Evolutionary conservation across 176 grass and related monocot genomes (phyloP), one percentile per base, ranked within the genome.

Genomic region (Oryza punctata): DNA sequence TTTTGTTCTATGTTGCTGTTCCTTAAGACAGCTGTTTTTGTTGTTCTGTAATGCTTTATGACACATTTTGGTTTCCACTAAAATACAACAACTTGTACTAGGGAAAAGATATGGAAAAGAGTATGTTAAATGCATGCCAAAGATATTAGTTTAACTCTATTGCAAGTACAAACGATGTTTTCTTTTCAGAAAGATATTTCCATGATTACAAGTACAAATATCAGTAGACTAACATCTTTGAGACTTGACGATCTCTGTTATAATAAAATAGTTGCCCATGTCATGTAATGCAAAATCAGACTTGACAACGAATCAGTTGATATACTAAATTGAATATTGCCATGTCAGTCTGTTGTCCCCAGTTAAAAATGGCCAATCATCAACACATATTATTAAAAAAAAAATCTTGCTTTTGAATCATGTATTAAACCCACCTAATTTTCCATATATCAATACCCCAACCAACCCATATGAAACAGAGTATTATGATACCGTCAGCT

Each of bases 301-400:
- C 19, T 72, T 78, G 10, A 68, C 69, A 67, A 3, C 13, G 29
- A 33, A 88, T 59, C 23, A 73, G 46, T 49, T 63, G 44, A 23
- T 4, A 24, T 25, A 79, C 3, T 68, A 59, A 35, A 61, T 7
- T 80, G 66, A 5, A 37, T 26, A 69, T 8, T 67, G 44, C 45
- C 18, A 21, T 25, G 35, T 14, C 75, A 67, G 73, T 74, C 24
- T 69, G 49, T 2, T 76, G 35, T 30, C 70, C 71, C 19, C 13
- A 7, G 35, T 44, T n/a, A 43, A 87, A 77, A 70, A 35, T 28
- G 33, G 28, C 19, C 81, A 84, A 80, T 61, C 26, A 75, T 57
- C 60, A 63, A 24, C 40, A 24, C 7, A 33, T 33, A 28, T 64
- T 50, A 38, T 49, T 14, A 45, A 21, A 46, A 45, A 57, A n/a